A percentile compares a stretch with the other conserved stretches of the same genome.
Evolutionary conservation across 1,284 basidiomycete genomes (phyloP).

Genomic region (Heliocybe sulcata): DNA sequence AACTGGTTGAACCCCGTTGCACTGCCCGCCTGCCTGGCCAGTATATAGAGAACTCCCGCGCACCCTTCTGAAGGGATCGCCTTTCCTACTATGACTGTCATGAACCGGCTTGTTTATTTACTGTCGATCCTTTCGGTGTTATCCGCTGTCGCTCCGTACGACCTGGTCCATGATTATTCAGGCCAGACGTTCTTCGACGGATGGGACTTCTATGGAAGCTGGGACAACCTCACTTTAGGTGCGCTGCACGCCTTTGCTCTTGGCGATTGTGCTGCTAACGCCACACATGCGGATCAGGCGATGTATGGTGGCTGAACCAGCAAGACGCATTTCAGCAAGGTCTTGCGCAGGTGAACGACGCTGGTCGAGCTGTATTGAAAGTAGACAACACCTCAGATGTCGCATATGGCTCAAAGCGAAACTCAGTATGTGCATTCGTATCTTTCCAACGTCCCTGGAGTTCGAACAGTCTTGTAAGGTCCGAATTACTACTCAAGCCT

Average conservation of each 20-base stretch:
- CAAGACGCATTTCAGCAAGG: slow-evolving; percentile 27
- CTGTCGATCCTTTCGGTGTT: background rate
- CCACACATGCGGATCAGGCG: slow-evolving; percentile 25
- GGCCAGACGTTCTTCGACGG: slow-evolving; percentile 49
- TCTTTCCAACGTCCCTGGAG: slow-evolving; percentile 4
- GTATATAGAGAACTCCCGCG: background rate
- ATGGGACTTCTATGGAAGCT: slow-evolving; percentile 52
- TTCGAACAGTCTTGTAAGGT: slow-evolving; percentile 22
- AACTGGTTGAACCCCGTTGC: no score
- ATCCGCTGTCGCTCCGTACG: slow-evolving; percentile 18
- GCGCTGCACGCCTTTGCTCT: slow-evolving; percentile 16
- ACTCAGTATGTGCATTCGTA: slow-evolving; percentile 37
- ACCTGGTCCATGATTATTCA: slow-evolving; percentile 40
- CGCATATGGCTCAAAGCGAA: slow-evolving; percentile 38
- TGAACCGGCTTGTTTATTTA: background rate
- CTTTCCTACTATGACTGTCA: background rate
- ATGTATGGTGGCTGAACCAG: slow-evolving; percentile 40
- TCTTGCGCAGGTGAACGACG: background rate
- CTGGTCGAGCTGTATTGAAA: slow-evolving; percentile 29
- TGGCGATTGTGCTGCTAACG: background rate
- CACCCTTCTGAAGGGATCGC: background rate
- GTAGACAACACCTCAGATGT: slow-evolving; percentile 51
- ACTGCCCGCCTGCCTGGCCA: no score
- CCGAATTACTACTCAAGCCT: slow-evolving; percentile 44
- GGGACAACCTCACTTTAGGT: slow-evolving; percentile 62